Conservation (phyloP, 2,329 filamentous ascomycete species). For the Talaromyces verruculosus region DNA sequence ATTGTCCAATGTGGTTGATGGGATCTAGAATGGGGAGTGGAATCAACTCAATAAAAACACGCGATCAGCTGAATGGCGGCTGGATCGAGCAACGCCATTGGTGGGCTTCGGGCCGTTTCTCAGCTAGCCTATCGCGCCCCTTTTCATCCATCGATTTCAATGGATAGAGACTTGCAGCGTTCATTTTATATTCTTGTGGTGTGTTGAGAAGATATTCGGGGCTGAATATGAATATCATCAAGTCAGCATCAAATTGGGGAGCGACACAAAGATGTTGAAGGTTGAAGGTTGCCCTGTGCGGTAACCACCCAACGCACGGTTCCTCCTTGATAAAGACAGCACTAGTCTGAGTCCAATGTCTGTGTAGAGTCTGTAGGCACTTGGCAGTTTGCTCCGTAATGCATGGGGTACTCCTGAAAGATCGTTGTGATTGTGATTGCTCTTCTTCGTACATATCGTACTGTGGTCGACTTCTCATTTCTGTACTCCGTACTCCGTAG, state of each 20-base stretch:
- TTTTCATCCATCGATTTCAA: background rate
- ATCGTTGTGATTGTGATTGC: background rate
- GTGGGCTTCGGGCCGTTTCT: background rate
- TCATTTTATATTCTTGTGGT: background rate
- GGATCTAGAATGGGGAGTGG: constrained; percentile 2
- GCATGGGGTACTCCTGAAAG: background rate
- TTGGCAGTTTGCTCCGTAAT: background rate
- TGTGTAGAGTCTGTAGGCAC: background rate
- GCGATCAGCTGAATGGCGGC: constrained; percentile 6
- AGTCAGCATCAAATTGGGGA: background rate
- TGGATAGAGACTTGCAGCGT: background rate
- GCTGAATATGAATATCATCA: background rate
- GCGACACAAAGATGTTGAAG: background rate
- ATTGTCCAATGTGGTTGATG: constrained; percentile 4
- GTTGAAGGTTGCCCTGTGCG: background rate
- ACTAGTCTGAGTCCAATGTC: constrained; percentile 1
- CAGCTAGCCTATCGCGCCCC: constrained; percentile 3
- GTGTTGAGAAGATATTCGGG: background rate
- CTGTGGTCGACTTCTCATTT: background rate
- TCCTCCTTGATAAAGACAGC: background rate
- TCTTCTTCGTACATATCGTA: background rate
- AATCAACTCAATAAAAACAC: background rate
- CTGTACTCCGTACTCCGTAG: background rate
- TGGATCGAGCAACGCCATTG: background rate
- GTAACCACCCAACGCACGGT: background rate